Percentiles rank a stretch among this genome's conserved stretches.
Evolutionary conservation across 352 stramenopile genomes (phyloP).

Genomic region (Globisporangium canariense): DNA sequence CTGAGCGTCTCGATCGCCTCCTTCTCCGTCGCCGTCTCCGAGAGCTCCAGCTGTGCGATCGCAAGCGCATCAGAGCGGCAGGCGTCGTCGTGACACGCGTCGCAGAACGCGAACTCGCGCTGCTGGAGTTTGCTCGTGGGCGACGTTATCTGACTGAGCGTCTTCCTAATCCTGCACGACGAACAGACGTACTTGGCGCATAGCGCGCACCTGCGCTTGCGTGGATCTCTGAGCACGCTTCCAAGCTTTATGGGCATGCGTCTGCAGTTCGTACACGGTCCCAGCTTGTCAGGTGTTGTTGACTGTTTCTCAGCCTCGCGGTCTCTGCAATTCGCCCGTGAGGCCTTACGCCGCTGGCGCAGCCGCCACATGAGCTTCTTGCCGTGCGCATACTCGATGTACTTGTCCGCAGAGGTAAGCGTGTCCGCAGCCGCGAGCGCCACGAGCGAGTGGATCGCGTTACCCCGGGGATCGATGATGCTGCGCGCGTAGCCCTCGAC

Average conservation of each 20-base stretch:
- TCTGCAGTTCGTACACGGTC: not conserved
- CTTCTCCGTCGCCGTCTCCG: not conserved
- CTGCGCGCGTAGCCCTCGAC: not conserved
- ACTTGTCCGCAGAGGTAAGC: not conserved
- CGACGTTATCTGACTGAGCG: conserved; percentile 1
- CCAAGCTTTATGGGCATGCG: not conserved
- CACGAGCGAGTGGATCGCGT: not conserved
- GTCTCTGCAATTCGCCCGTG: not conserved
- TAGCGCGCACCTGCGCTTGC: not conserved
- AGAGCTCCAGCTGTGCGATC: not conserved
- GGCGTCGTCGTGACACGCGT: not conserved
- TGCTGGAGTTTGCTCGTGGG: not conserved
- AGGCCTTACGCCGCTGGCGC: not conserved
- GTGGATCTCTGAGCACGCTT: not conserved
- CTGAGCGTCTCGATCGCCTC: not conserved
- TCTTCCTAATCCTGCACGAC: conserved; percentile 5
- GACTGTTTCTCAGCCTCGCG: not conserved
- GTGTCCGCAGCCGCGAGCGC: not conserved
- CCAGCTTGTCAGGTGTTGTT: not conserved
- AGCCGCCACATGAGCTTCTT: conserved; percentile 7
- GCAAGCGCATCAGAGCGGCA: not conserved
- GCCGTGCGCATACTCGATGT: not conserved
- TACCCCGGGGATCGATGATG: not conserved
- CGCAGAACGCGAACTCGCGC: conserved; percentile 3
- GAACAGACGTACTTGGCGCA: conserved; percentile 1